These are phyloP conservation scores for Picochlorum costavermella DNA, from an alignment of 139 green algal genomes.

Conservation along the genomic window DNA sequence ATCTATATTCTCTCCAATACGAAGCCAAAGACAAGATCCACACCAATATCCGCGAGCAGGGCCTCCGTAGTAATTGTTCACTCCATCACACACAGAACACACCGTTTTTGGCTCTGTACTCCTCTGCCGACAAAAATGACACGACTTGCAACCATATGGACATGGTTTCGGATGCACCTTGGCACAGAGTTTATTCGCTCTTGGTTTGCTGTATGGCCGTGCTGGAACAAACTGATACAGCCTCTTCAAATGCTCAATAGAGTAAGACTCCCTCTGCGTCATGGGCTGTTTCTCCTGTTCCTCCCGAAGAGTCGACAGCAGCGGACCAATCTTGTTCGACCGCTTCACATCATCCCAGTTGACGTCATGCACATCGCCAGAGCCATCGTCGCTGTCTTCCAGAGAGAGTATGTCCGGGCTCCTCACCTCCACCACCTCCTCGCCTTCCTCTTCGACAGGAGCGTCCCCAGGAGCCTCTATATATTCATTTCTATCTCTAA, in stretches of 20 bases:
- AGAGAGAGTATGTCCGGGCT: neutral
- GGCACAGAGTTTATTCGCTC: constrained; percentile 24
- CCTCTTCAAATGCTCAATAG: constrained; percentile 32
- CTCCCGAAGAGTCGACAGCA: neutral
- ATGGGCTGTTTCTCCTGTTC: constrained; percentile 5
- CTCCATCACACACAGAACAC: constrained; percentile 35
- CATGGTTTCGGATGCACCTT: constrained; percentile 23
- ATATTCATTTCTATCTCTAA: neutral
- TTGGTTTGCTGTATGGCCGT: neutral
- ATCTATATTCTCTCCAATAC: constrained; percentile 55
- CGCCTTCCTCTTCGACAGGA: neutral
- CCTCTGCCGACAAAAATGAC: constrained; percentile 63
- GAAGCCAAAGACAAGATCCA: constrained; percentile 41
- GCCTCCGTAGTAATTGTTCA: constrained; percentile 23
- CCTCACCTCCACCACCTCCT: neutral
- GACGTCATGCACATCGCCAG: neutral
- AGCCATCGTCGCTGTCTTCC: too few species aligned
- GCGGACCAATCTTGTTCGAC: constrained; percentile 1
- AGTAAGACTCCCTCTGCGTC: constrained; percentile 38
- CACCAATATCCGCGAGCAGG: constrained; percentile 37
- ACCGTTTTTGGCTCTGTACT: constrained; percentile 40
- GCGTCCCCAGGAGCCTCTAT: neutral
- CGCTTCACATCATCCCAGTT: constrained; percentile 2
- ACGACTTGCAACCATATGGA: constrained; percentile 39
- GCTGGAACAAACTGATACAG: constrained; percentile 26